Evolutionary conservation across 208 protist species (phyloP).

Genomic region (Wallacemonas rigidus): DNA sequence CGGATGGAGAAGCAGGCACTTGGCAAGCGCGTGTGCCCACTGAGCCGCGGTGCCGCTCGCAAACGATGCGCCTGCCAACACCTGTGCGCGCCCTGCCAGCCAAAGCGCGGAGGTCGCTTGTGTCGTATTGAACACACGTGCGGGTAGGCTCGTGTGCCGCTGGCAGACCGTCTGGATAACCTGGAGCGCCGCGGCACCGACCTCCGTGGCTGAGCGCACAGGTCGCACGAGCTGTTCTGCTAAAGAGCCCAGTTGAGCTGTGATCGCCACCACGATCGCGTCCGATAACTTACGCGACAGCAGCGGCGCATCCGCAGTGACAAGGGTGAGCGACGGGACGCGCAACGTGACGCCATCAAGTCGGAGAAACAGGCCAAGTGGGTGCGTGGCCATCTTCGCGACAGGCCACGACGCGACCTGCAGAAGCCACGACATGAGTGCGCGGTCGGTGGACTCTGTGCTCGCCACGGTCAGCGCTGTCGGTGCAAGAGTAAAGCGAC

Average conservation of each 20-base stretch:
- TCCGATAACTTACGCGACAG: background rate
- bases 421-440: background rate
- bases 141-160: background rate
- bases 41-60: background rate
- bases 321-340: background rate
- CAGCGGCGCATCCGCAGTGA: conserved; percentile 5
- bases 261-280: background rate
- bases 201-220: background rate
- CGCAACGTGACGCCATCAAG: conserved; percentile 8
- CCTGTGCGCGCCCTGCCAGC: background rate
- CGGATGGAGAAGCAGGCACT: background rate
- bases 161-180: background rate
- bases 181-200: background rate
- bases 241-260: background rate
- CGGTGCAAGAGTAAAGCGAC: background rate
- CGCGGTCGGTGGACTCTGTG: conserved; percentile 1
- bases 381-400: background rate
- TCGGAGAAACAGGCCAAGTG: conserved; percentile 1
- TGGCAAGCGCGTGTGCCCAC: background rate
- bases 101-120: background rate
- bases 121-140: conserved; percentile 1
- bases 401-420: background rate
- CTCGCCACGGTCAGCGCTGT: conserved; percentile 3
- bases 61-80: conserved; percentile 2
- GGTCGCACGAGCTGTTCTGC: conserved; percentile 5